Base-by-base conservation (phyloP, 2,329 filamentous ascomycete genomes). In the Rugonectria rugulosa region DNA sequence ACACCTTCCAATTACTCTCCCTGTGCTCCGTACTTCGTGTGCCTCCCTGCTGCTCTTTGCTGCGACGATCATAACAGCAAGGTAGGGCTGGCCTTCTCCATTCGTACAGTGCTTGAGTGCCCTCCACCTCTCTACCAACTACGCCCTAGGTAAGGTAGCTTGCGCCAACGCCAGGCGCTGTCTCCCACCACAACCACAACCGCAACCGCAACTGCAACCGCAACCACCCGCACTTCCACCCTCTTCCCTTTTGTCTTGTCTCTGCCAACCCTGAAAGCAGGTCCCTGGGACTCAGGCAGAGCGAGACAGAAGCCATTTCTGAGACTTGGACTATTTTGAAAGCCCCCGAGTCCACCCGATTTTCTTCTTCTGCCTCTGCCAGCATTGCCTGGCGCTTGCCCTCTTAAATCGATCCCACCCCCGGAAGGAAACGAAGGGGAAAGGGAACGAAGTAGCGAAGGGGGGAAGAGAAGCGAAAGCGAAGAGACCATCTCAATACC, bases 121-220 rank as follows among this genome's bases (percentile, higher is more conserved):
- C n/a, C n/a, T n/a, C n/a, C n/a, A n/a, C n/a, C n/a, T n/a, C n/a
- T n/a, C n/a, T n/a, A n/a, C n/a, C n/a, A n/a, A n/a, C n/a, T n/a
- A n/a, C n/a, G n/a, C n/a, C n/a, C n/a, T n/a, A n/a, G n/a, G n/a
- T n/a, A n/a, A n/a, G n/a, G n/a, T 29, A 52, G 21, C 23, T 34
- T 60, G 6, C 61, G 54, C 62, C 60, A 49, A 60, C 59, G 52
- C 63, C 63, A 62, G 12, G 57, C 63, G n/a, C n/a, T 64, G 55
- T 50, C 51, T 47, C 63, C 63, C 61, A 61, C 63, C 57, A 66
- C 37, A 40, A 55, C 34, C 41, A 17, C 50, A 51, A 58, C n/a
- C n/a, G n/a, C n/a, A 44, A 45, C 38, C 61, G 47, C 61, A 46
- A 55, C 50, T 15, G 37, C 59, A 54, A 56, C 59, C 45, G 42